These are phyloP conservation scores for Pseudocohnilembus persalinus DNA, from an alignment of 169 alveolate genomes.

Conservation along the genomic window DNA sequence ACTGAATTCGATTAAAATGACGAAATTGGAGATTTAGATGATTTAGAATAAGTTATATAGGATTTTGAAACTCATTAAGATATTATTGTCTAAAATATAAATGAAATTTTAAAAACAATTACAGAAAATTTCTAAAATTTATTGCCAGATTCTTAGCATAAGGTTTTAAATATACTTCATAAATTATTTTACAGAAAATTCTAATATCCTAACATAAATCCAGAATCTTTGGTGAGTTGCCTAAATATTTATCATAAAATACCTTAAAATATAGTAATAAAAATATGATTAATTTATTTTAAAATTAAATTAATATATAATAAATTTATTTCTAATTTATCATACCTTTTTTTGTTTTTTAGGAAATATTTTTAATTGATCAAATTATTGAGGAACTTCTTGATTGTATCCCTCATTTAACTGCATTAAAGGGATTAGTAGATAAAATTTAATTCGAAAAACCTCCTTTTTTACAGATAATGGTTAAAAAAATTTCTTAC, in stretches of 20 bases:
- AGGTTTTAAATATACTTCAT: neutral
- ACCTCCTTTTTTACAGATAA: slow-evolving; percentile 21
- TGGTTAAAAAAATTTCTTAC: slow-evolving; percentile 18
- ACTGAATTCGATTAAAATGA: too few species aligned
- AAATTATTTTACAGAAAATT: neutral
- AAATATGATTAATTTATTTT: neutral
- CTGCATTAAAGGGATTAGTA: slow-evolving; percentile 12
- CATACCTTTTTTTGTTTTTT: neutral
- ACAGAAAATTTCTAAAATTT: slow-evolving; percentile 6
- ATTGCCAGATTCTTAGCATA: neutral
- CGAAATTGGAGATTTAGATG: slow-evolving; percentile 10
- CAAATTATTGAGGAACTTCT: slow-evolving; percentile 21
- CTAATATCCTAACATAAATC: slow-evolving; percentile 8
- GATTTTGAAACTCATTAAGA: slow-evolving; percentile 6
- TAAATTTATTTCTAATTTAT: neutral
- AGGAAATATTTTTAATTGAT: slow-evolving; percentile 17
- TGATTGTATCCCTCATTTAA: slow-evolving; percentile 18
- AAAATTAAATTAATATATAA: neutral
- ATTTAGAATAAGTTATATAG: neutral
- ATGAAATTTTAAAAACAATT: slow-evolving; percentile 1
- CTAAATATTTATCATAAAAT: slow-evolving; percentile 9
- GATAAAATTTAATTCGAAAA: slow-evolving; percentile 5
- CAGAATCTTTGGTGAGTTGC: neutral
- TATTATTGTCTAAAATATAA: slow-evolving; percentile 4
- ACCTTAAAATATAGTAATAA: slow-evolving; percentile 20